These are phyloP conservation scores for Boechera stricta DNA, from an alignment of 345 rosid genomes.

Conservation along the genomic window DNA sequence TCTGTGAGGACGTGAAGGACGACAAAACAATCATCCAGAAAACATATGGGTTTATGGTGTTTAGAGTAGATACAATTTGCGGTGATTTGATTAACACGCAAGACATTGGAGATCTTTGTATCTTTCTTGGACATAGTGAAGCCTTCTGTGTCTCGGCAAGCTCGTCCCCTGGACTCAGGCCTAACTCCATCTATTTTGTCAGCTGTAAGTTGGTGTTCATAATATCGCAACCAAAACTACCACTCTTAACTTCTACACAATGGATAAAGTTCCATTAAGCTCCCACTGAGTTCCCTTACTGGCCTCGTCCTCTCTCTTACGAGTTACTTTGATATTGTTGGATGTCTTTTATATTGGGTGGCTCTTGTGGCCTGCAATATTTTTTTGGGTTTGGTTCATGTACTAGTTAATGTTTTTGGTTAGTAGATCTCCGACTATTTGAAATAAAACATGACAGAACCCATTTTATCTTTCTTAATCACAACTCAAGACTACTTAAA, in stretches of 20 bases:
- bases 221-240: background rate
- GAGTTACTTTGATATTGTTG: background rate
- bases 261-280: background rate
- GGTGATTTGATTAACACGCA: background rate
- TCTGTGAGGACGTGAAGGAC: background rate
- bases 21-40: background rate
- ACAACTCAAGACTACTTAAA: background rate
- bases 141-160: background rate
- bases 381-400: constrained; percentile 2
- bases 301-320: background rate
- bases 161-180: constrained; percentile 5
- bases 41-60: background rate
- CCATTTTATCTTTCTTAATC: background rate
- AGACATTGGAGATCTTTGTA: constrained; percentile 13
- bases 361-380: background rate
- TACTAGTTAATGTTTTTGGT: background rate
- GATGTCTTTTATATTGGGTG: background rate
- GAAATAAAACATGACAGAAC: background rate
- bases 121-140: background rate
- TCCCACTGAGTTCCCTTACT: constrained; percentile 18
- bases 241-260: background rate
- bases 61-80: constrained; percentile 2
- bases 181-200: constrained; percentile 6
- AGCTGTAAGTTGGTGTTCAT: constrained; percentile 1
- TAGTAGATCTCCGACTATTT: background rate